Base-by-base conservation (phyloP, 2,329 filamentous ascomycete species). In the Thelonectria rubi region DNA sequence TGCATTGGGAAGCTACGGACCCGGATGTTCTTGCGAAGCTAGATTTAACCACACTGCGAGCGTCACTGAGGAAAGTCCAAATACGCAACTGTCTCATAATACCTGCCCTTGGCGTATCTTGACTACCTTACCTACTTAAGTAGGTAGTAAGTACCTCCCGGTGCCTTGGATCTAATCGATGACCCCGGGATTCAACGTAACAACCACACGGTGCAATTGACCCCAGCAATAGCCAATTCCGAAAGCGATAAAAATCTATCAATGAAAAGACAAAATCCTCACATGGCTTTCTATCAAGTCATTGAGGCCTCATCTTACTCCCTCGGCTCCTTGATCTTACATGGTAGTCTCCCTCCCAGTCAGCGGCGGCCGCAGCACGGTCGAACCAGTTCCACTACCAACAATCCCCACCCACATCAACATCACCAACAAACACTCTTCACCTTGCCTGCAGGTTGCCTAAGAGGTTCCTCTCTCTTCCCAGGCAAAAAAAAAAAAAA, bases 221-320 rank as follows among this genome's bases (percentile, higher is more conserved):
- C n/a, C n/a, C n/a, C n/a, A 24, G 24, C 24, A 39, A 39, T 14
- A 5, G 15, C 11, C 11, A 39, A 39, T 4, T 42, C n/a, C 15
- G 12, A 17, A 18, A n/a, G 15, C 37, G 37, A 5, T 14, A 14
- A n/a, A 14, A n/a, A 14, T 14, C 14, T 12, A 18, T 43, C 26
- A 15, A 30, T 20, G 24, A 53, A 32, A 32, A 42, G 39, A 5
- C 14, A 42, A 17, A 18, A 6, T 3, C 9, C 11, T 42, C 15
- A 42, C 39, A 42, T 17, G 21, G 15, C 12, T 18, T 18, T n/a
- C 21, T 17, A 18, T 24, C 3, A 17, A 37, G 21, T 18, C 4
- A 17, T 34, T 46, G 51, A 54, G 51, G 51, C 51, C 40, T 39
- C 42, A 20, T 54, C 42, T 46, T 46, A 37, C 51, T n/a, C n/a